Evolutionary conservation across 352 stramenopile species (phyloP), one percentile per base, ranked within the genome.

Genomic region (Phytophthora vignae): DNA sequence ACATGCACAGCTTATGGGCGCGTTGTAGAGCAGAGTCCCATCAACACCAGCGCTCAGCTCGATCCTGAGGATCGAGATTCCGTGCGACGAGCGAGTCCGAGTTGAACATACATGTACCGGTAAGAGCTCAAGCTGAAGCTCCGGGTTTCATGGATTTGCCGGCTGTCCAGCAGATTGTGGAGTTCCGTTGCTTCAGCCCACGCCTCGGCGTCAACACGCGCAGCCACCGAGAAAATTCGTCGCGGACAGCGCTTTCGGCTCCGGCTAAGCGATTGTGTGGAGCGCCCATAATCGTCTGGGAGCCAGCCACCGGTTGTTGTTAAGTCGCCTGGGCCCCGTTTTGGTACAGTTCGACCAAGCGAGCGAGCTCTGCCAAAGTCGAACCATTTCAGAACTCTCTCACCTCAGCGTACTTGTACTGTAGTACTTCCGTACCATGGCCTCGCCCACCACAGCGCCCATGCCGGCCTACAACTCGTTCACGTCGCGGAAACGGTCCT

Each of bases 401-500:
- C 33, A 40, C 33, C 33, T 38, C 31, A 38, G 6, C 31, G 31
- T 38, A 12, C 31, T 25, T 31, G 27, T 31, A 31, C 52, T n/a
- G n/a, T n/a, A n/a, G n/a, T n/a, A n/a, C 29, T 25, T 36, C 5
- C 33, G 33, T 40, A 15, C 9, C 10, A 79, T 79, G 73, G 67
- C 68, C 11, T 76, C 67, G 5, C 59, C 49, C 22, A 69, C 33
- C 10, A 46, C 50, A 48, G 53, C 55, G 21, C 38, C 50, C 14
- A 33, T 4, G 31, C 42, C 64, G 42, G 48, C 15, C 42, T 74
- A 71, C 59, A 79, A 69, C 64, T 76, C 73, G 42, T 64, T 77
- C 50, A 27, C 63, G 2, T 76, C 69, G 55, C 73, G 73, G 49
- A 79, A 77, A 22, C 59, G 73, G 42, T 74, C 73, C 11, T 77